Base-by-base conservation (phyloP, 345 rosid genomes). In the Ceriops tagal region DNA sequence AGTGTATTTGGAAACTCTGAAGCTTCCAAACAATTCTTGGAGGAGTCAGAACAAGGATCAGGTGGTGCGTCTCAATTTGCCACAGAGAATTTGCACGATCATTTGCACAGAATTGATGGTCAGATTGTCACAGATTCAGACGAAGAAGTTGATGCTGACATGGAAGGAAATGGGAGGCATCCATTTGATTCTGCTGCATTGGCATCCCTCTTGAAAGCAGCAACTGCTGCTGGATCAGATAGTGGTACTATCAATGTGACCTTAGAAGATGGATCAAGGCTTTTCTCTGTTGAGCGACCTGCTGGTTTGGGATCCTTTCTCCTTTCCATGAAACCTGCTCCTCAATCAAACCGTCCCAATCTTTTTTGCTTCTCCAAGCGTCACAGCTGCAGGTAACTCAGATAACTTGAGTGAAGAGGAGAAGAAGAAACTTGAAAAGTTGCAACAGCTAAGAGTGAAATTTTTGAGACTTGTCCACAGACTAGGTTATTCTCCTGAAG, bases 121-220 rank as follows among this genome's bases (percentile, higher is more conserved):
- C 93, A 91, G 86, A 75, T 93, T 82, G 88, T 80, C 31, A 83
- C 91, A 1, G 99, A 95, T 70, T 89, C 97, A 2, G 96, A 91
- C n/a, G 97, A 89, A 71, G 96, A 91, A 74, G 95, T 59, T 26
- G 97, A 91, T 71, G 83, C 95, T 24, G 98, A 93, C 67, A 88
- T 83, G 56, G 91, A 89, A 64, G 95, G 87, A 43, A 93, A 87
- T 62, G 96, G 89, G 58, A 91, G 84, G 80, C 89, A 91, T 85
- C 71, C 87, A 64, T 91, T 91, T 62, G 96, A 95, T 84, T 89
- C 96, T 71, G 89, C 92, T 68, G 91, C 97, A 47, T 84, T 93
- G 84, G 87, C 92, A 49, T 97, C 99, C 61, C 89, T 95, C 28
- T 72, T 95, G 84, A 95, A 88, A 83, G 99, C 96, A 60, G 96